These are phyloP conservation scores for Cryptococcus sp. DNA, from an alignment of 1,284 basidiomycete genomes.

Conservation along the genomic window DNA sequence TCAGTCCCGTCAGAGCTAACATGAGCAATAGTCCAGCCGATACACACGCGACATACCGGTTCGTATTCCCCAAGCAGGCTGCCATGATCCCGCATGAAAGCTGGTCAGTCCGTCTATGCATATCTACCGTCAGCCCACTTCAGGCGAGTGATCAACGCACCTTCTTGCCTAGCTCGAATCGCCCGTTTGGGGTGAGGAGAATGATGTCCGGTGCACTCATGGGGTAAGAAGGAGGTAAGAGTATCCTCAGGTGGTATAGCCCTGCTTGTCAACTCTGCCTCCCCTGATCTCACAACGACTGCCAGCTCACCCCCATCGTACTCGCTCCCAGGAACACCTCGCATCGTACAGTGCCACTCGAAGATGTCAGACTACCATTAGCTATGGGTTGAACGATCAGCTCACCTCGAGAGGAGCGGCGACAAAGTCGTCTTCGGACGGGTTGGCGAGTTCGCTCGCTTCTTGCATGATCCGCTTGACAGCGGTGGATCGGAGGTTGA, in stretches of 20 bases:
- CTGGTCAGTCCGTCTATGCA: constrained; percentile 84
- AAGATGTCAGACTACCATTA: constrained; percentile 38
- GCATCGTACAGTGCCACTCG: constrained; percentile 96
- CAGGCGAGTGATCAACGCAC: constrained; percentile 50
- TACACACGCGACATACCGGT: constrained; percentile 57
- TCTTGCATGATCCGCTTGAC: constrained; percentile 97
- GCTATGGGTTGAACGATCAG: constrained; percentile 6
- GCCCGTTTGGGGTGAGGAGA: constrained; percentile 89
- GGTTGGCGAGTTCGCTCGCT: constrained; percentile 69
- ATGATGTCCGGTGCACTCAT: constrained; percentile 90
- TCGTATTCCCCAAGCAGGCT: constrained; percentile 94
- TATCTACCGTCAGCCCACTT: constrained; percentile 54
- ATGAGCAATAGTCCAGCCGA: background rate
- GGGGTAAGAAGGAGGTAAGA: constrained; percentile 87
- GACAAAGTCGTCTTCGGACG: constrained; percentile 37
- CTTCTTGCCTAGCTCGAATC: constrained; percentile 94
- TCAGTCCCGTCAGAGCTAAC: constrained; percentile 77
- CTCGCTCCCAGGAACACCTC: constrained; percentile 78
- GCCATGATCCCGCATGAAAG: constrained; percentile 62
- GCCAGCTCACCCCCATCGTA: constrained; percentile 69
- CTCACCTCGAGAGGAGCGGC: constrained; percentile 82
- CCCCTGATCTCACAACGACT: background rate
- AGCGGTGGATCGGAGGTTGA: constrained; percentile 53
- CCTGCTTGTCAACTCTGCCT: constrained; percentile 34
- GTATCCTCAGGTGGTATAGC: constrained; percentile 81